Base-by-base conservation (phyloP, 148 eudicot genomes). In the Beta vulgaris region DNA sequence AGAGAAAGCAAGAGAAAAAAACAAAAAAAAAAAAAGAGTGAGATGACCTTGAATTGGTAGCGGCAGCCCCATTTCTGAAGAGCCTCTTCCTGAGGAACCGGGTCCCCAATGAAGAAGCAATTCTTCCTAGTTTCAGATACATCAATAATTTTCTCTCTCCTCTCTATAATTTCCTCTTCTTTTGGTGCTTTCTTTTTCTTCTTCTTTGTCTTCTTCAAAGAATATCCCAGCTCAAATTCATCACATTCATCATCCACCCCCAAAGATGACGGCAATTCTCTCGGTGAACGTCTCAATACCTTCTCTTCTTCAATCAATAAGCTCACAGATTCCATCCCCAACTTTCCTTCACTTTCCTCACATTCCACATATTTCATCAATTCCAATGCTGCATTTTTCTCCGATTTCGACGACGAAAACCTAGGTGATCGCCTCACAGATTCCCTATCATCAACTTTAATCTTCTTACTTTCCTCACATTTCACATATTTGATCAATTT, bases 31-130 rank as follows among this genome's bases (percentile, higher is more conserved):
- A 15, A 6, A 13, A 63, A 23, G 43, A 72, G 67, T 75, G 25
- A 70, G 76, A 65, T 63, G 80, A 93, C 98, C 98, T 91, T 90
- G 82, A 88, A 80, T 65, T 93, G 84, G 67, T 87, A 93, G 29
- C 98, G 91, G 93, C 97, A 91, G 4, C 73, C 57, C 98, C 98
- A 93, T 73, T 80, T 87, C 71, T 77, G 82, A 62, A 61, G 82
- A 82, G 98, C 98, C 71, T 89, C 97, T 68, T 86, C 89, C 62
- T 88, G 90, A 14, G 78, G 75, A 82, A 93, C 85, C 26, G 97
- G 87, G 55, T 88, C 89, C 31, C 98, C 97, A 21, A 89, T 67
- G 68, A 89, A 93, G 77, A 76, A 85, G 34, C 76, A 69, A 35
- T 37, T 40, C 49, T 39, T 19, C 43, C 31, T 40, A 0, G 35